Evolutionary conservation across 179 eudicot genomes (phyloP).

Genomic region (Drosera spatulata): DNA sequence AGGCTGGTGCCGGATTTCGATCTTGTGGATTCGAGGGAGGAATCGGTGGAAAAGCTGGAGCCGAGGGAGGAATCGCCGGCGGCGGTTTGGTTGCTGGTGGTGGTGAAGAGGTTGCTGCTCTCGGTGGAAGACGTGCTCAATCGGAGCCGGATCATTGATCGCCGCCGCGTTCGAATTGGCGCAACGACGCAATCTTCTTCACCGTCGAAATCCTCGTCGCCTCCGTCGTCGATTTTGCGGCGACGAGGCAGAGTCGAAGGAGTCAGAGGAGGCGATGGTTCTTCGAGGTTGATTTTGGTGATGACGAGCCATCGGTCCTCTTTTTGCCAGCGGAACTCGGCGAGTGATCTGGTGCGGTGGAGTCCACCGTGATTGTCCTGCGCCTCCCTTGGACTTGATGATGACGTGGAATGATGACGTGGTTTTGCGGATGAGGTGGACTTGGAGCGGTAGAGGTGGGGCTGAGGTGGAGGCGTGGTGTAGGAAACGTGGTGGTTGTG

Average conservation of each 20-base stretch:
- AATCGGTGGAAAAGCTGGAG: constrained; percentile 22
- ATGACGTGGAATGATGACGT: constrained; percentile 14
- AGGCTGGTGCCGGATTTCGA: too few species aligned
- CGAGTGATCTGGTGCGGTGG: constrained; percentile 4
- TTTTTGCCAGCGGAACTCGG: constrained; percentile 30
- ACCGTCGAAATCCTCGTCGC: constrained; percentile 7
- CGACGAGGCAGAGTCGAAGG: constrained; percentile 37
- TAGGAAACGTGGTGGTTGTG: constrained; percentile 2
- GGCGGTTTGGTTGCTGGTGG: constrained; percentile 13
- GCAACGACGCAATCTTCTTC: constrained; percentile 1
- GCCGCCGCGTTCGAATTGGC: constrained; percentile 10
- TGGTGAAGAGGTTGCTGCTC: constrained; percentile 33
- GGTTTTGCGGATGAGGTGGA: constrained; percentile 26
- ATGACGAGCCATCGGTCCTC: constrained; percentile 59
- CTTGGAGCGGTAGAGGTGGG: constrained; percentile 4
- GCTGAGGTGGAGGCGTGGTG: constrained; percentile 3
- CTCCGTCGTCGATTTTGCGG: constrained; percentile 29
- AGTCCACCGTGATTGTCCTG: background rate
- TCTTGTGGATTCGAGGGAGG: constrained; percentile 15
- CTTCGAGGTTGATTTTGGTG: constrained; percentile 18
- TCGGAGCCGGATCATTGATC: background rate
- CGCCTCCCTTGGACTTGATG: constrained; percentile 7
- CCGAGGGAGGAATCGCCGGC: constrained; percentile 31
- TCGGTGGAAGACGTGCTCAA: constrained; percentile 41
- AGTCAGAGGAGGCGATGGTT: too few species aligned